A percentile compares a stretch with the other conserved stretches of the same genome.
Evolutionary conservation across 1,139 yeast species (phyloP).

Genomic region (Yamadazyma buinensis): DNA sequence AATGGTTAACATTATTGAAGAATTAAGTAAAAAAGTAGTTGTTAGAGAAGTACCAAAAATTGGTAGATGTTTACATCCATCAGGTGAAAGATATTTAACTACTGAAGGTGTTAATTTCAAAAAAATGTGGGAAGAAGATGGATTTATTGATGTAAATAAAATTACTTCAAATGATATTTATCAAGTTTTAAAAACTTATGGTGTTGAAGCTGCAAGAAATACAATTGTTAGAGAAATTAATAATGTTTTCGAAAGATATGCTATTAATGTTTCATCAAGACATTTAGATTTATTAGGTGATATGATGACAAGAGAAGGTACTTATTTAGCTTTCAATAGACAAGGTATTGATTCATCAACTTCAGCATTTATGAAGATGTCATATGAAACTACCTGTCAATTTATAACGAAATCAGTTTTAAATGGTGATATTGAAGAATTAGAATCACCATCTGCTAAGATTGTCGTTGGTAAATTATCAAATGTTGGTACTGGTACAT

Average conservation of each 20-base stretch:
- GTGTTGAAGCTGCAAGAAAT: conserved; percentile 98
- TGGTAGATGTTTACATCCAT: conserved; percentile 89
- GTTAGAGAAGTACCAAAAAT: conserved; percentile 90
- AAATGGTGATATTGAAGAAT: conserved; percentile 83
- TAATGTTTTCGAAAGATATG: conserved; percentile 94
- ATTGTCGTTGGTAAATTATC: conserved; percentile 90
- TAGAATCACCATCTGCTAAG: conserved; percentile 93
- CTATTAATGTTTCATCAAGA: conserved; percentile 87
- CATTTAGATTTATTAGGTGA: conserved; percentile 97
- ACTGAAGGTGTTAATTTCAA: conserved; percentile 98
- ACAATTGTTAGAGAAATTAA: conserved; percentile 95
- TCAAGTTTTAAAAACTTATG: conserved; percentile 86
- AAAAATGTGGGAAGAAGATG: conserved; percentile 98
- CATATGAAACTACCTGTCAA: conserved; percentile 97
- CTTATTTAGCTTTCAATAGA: conserved; percentile 94
- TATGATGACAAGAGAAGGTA: conserved; percentile 99
- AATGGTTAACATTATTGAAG: conserved; percentile 96
- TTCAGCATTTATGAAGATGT: conserved; percentile 97
- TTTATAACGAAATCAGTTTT: conserved; percentile 95
- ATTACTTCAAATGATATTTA: conserved; percentile 91
- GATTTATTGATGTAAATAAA: conserved; percentile 82
- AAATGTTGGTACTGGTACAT: conserved; percentile 94
- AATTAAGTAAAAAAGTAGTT: conserved; percentile 83
- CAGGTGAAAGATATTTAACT: conserved; percentile 63
- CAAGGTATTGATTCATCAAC: conserved; percentile 96